These are phyloP conservation scores for Albugo candida DNA, from an alignment of 352 stramenopile genomes.

Conservation along the genomic window DNA sequence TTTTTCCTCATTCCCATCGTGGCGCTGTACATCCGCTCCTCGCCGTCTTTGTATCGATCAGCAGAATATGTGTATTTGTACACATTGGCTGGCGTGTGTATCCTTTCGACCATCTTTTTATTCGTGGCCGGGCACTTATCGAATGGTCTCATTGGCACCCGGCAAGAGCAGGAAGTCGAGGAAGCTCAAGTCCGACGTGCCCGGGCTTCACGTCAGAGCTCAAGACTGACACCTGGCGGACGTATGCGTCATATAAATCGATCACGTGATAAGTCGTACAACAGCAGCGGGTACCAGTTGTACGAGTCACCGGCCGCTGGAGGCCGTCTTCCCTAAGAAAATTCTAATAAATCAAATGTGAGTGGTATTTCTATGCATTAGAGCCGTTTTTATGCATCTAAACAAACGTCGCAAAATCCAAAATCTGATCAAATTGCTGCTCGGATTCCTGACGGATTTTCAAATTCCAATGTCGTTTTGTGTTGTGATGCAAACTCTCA, in stretches of 20 bases:
- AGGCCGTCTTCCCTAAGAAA: no score
- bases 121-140: conserved; percentile 31
- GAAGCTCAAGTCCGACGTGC: conserved; percentile 15
- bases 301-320: conserved; percentile 23
- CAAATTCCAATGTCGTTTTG: conserved; percentile 51
- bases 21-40: conserved; percentile 34
- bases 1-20: conserved; percentile 32
- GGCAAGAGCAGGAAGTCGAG: conserved; percentile 22
- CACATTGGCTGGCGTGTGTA: conserved; percentile 20
- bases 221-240: conserved; percentile 17
- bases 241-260: conserved; percentile 37
- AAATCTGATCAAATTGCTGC: conserved; percentile 44
- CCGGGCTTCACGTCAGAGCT: conserved; percentile 19
- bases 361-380: no score
- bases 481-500: conserved; percentile 34
- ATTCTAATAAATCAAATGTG: no score
- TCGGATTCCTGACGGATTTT: conserved; percentile 42
- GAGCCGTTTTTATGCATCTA: no score
- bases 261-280: conserved; percentile 33
- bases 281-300: conserved; percentile 27
- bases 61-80: conserved; percentile 36
- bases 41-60: conserved; percentile 9
- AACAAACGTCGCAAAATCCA: conserved; percentile 31
- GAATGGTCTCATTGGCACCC: conserved; percentile 39
- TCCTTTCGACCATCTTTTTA: conserved; percentile 21